These are phyloP conservation scores for Martiniozyma abietophila DNA, from an alignment of 805 yeast genomes.

Conservation along the genomic window DNA sequence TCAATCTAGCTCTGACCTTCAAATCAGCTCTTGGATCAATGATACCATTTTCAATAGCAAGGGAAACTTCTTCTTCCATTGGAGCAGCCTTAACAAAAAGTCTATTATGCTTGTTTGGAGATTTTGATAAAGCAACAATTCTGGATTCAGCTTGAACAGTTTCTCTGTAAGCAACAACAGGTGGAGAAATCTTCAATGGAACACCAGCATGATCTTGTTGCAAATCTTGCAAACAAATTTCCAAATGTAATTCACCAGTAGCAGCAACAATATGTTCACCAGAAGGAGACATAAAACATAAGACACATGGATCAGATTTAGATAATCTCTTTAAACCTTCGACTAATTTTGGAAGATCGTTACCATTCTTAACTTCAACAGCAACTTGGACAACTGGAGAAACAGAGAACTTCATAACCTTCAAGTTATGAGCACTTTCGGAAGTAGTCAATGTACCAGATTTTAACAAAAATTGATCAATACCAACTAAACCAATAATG, in stretches of 20 bases:
- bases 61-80: slow-evolving; percentile 82
- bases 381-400: slow-evolving; percentile 99
- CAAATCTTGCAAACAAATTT: slow-evolving; percentile 91
- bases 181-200: slow-evolving; percentile 96
- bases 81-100: slow-evolving; percentile 97
- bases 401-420: slow-evolving; percentile 99
- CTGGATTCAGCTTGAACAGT: slow-evolving; percentile 91
- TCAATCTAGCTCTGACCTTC: slow-evolving; percentile 97
- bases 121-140: slow-evolving; percentile 94
- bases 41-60: slow-evolving; percentile 89
- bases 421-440: slow-evolving; percentile 97
- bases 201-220: slow-evolving; percentile 99
- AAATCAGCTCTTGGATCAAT: slow-evolving; percentile 94
- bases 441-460: slow-evolving; percentile 98
- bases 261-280: slow-evolving; percentile 99
- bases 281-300: slow-evolving; percentile 75
- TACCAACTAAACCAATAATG: slow-evolving; percentile 99
- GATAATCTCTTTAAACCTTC: slow-evolving; percentile 99
- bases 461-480: slow-evolving; percentile 98
- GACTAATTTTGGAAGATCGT: slow-evolving; percentile 98
- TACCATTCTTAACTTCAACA: slow-evolving; percentile 99
- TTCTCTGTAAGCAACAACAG: slow-evolving; percentile 98
- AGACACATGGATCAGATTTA: slow-evolving; percentile 98
- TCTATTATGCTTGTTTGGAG: slow-evolving; percentile 99
- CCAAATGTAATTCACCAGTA: slow-evolving; percentile 99